Evolutionary conservation across 2,329 filamentous ascomycete species (phyloP).

Genomic region (Zalaria obscura): DNA sequence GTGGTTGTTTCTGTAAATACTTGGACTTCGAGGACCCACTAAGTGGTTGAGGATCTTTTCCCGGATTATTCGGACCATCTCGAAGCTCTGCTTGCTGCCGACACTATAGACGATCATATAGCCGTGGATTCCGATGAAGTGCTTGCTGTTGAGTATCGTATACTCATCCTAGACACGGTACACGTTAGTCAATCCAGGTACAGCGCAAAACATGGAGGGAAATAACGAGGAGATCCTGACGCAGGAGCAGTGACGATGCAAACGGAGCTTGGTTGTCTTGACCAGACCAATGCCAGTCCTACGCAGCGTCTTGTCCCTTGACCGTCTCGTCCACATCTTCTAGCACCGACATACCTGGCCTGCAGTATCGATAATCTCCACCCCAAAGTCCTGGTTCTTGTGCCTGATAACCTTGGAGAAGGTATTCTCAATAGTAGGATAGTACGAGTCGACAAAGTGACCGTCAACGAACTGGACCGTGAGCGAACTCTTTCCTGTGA

Average conservation of each 20-base stretch:
- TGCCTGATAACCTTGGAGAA: slow-evolving; percentile 92
- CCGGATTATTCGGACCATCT: slow-evolving; percentile 91
- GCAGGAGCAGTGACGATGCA: too few species aligned
- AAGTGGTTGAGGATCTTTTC: slow-evolving; percentile 97
- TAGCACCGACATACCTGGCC: slow-evolving; percentile 53
- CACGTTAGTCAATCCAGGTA: too few species aligned
- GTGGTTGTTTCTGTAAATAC: neutral
- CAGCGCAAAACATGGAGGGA: too few species aligned
- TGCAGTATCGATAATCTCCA: slow-evolving; percentile 96
- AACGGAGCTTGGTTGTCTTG: too few species aligned
- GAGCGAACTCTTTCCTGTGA: slow-evolving; percentile 83
- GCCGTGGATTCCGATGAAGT: slow-evolving; percentile 97
- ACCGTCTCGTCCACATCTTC: too few species aligned
- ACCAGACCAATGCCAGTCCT: too few species aligned
- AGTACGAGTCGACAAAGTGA: slow-evolving; percentile 97
- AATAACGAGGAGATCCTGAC: too few species aligned
- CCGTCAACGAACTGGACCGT: slow-evolving; percentile 95
- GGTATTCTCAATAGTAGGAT: slow-evolving; percentile 97
- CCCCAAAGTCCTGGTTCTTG: slow-evolving; percentile 85
- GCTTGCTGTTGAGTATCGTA: slow-evolving; percentile 94
- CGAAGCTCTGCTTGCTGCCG: slow-evolving; percentile 81
- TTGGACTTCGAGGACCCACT: slow-evolving; percentile 37
- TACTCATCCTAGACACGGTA: slow-evolving; percentile 65
- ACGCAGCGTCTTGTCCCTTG: too few species aligned
- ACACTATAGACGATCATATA: slow-evolving; percentile 99